A percentile compares a stretch with the other conserved stretches of the same genome.
Evolutionary conservation across 208 protist species (phyloP).

Genomic region (Strigomonas galati): DNA sequence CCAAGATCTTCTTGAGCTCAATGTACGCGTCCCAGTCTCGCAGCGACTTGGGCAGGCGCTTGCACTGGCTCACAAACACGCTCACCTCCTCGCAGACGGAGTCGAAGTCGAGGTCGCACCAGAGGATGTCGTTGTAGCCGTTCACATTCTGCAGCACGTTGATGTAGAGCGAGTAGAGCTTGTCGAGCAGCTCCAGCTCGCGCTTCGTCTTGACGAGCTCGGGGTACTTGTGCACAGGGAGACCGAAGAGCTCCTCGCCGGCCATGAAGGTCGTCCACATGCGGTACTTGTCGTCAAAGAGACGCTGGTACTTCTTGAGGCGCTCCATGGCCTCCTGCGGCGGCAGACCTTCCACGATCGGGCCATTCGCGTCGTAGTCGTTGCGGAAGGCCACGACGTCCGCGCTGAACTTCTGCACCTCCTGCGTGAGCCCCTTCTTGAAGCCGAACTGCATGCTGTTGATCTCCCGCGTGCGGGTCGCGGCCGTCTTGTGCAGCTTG

Average conservation of each 20-base stretch:
- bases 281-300: conserved; percentile 95
- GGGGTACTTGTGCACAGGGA: conserved; percentile 93
- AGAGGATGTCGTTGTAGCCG: conserved; percentile 94
- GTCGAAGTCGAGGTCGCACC: conserved; percentile 94
- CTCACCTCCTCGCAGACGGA: conserved; percentile 91
- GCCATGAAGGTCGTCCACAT: conserved; percentile 93
- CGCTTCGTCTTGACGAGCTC: conserved; percentile 92
- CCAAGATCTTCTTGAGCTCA: conserved; percentile 94
- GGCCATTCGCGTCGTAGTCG: conserved; percentile 95
- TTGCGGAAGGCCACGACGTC: conserved; percentile 93
- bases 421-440: conserved; percentile 91
- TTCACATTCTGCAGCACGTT: conserved; percentile 93
- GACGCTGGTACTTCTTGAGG: conserved; percentile 94
- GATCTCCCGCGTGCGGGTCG: conserved; percentile 85
- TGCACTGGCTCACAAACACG: conserved; percentile 89
- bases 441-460: conserved; percentile 91
- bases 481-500: conserved; percentile 81
- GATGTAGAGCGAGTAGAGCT: conserved; percentile 95
- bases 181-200: conserved; percentile 93
- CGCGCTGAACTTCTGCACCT: conserved; percentile 92
- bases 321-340: conserved; percentile 94
- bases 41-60: conserved; percentile 90
- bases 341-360: conserved; percentile 92
- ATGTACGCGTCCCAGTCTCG: conserved; percentile 94
- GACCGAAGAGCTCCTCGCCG: conserved; percentile 95